These are phyloP conservation scores for Penicillium sp. DNA, from an alignment of 2,329 filamentous ascomycete species.

Conservation along the genomic window DNA sequence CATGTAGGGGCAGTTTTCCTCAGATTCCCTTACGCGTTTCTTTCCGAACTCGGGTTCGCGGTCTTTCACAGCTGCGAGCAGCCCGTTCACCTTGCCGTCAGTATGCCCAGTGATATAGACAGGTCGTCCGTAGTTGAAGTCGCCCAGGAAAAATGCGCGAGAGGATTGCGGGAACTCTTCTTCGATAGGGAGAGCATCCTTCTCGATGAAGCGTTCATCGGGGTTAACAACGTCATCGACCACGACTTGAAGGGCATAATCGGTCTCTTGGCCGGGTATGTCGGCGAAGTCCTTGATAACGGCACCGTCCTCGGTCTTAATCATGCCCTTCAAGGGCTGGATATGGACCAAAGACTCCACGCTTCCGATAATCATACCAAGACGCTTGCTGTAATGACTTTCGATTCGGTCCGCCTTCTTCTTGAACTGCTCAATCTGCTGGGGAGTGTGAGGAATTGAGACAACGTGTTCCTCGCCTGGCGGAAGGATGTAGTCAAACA, in stretches of 20 bases:
- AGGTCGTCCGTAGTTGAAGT: constrained; percentile 89
- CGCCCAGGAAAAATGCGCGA: constrained; percentile 89
- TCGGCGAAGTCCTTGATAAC: constrained; percentile 91
- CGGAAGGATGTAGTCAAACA: constrained; percentile 83
- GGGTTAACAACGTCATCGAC: constrained; percentile 90
- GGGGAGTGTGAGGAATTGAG: constrained; percentile 72
- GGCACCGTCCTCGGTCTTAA: constrained; percentile 88
- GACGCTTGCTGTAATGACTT: constrained; percentile 83
- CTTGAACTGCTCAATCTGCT: constrained; percentile 81
- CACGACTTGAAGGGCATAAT: constrained; percentile 88
- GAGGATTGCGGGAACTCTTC: constrained; percentile 88
- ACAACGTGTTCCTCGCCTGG: constrained; percentile 69
- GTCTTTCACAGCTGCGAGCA: constrained; percentile 73
- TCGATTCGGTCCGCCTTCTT: constrained; percentile 86
- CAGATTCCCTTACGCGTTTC: constrained; percentile 72
- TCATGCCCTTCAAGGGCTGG: constrained; percentile 88
- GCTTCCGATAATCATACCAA: constrained; percentile 83
- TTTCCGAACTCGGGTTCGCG: constrained; percentile 83
- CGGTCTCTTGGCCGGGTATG: constrained; percentile 82
- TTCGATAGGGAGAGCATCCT: constrained; percentile 82
- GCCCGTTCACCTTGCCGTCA: constrained; percentile 76
- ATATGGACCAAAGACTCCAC: constrained; percentile 92
- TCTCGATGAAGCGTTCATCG: constrained; percentile 92
- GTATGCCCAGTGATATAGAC: constrained; percentile 79
- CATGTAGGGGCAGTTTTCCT: constrained; percentile 74